Evolutionary conservation across 2,329 filamentous ascomycete genomes (phyloP).

Genomic region (Dryadomyces quercivorus): DNA sequence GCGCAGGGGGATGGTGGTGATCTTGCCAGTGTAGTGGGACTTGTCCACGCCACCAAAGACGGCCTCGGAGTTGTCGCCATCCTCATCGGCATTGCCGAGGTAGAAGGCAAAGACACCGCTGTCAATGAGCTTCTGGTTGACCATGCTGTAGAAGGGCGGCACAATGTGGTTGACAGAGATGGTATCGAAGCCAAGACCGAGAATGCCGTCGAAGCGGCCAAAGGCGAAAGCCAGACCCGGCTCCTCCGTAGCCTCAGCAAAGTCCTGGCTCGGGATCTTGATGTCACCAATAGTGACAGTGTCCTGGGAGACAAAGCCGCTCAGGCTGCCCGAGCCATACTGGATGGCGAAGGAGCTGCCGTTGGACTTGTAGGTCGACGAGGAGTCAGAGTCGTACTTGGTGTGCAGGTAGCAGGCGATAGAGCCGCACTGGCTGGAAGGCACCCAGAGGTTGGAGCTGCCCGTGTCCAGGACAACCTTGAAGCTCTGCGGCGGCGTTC

Average conservation of each 20-base stretch:
- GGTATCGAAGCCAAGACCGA: conserved; percentile 87
- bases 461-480: conserved; percentile 98
- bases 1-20: conserved; percentile 86
- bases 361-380: conserved; percentile 88
- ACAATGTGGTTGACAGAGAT: conserved; percentile 95
- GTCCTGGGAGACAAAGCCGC: conserved; percentile 88
- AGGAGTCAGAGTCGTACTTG: conserved; percentile 88
- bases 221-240: conserved; percentile 96
- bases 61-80: conserved; percentile 68
- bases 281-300: conserved; percentile 78
- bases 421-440: conserved; percentile 76
- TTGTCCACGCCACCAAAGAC: conserved; percentile 83
- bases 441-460: conserved; percentile 98
- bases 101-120: conserved; percentile 96
- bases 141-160: conserved; percentile 92
- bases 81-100: conserved; percentile 59
- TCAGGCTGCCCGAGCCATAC: conserved; percentile 90
- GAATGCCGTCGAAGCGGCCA: conserved; percentile 90
- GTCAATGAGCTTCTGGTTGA: conserved; percentile 80
- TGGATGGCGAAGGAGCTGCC: conserved; percentile 84
- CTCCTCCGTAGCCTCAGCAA: conserved; percentile 91
- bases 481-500: conserved; percentile 85
- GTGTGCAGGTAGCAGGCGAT: conserved; percentile 97
- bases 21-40: conserved; percentile 68
- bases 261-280: conserved; percentile 78